These are phyloP conservation scores for Cytauxzoon felis DNA, from an alignment of 169 alveolate species.

Conservation along the genomic window DNA sequence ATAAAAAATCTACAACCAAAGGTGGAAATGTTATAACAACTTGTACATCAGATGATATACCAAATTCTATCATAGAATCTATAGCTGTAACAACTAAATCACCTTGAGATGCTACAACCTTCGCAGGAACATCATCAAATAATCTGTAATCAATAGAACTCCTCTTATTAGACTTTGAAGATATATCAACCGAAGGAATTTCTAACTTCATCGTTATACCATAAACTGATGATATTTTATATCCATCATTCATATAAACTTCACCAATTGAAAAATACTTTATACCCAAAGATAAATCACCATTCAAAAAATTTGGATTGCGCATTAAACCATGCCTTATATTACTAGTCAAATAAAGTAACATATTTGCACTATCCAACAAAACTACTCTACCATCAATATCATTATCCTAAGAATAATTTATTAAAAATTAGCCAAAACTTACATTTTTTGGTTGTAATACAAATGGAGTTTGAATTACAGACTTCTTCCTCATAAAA, in stretches of 20 bases:
- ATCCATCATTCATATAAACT: slow-evolving; percentile 3
- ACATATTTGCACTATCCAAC: slow-evolving; percentile 24
- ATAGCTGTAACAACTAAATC: slow-evolving; percentile 22
- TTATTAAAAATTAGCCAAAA: neutral
- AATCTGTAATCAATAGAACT: neutral
- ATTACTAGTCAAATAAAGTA: slow-evolving; percentile 26
- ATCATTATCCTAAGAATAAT: neutral
- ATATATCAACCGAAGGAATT: slow-evolving; percentile 1
- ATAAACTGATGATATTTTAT: slow-evolving; percentile 19
- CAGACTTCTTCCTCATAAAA: slow-evolving; percentile 41
- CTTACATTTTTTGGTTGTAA: slow-evolving; percentile 12
- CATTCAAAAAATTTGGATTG: neutral
- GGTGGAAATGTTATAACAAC: slow-evolving; percentile 40
- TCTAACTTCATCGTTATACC: slow-evolving; percentile 10
- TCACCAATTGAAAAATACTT: slow-evolving; percentile 50
- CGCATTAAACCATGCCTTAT: neutral
- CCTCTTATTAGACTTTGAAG: neutral
- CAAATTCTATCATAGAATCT: slow-evolving; percentile 26
- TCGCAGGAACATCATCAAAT: slow-evolving; percentile 4
- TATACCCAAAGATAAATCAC: slow-evolving; percentile 3
- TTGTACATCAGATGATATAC: neutral
- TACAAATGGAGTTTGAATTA: slow-evolving; percentile 17
- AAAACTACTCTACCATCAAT: slow-evolving; percentile 12
- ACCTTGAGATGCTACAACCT: slow-evolving; percentile 13
- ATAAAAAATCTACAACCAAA: slow-evolving; percentile 32